These are phyloP conservation scores for Sergeia podlipaevii DNA, from an alignment of 208 protist genomes.

Conservation along the genomic window DNA sequence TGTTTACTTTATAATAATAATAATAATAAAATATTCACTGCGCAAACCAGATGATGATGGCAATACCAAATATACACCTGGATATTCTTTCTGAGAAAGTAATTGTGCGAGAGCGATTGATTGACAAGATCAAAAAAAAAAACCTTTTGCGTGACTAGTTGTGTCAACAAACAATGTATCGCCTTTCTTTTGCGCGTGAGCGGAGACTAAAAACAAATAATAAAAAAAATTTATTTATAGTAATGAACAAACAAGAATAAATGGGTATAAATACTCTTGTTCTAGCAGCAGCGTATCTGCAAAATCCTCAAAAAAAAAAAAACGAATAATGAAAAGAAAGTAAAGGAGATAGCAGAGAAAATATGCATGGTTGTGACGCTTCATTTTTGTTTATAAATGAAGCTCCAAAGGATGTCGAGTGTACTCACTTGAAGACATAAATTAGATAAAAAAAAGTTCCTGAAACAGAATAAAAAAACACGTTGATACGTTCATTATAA, in stretches of 20 bases:
- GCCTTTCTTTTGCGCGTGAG: neutral
- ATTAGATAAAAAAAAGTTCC: neutral
- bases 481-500: neutral
- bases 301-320: slow-evolving; percentile 2
- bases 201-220: neutral
- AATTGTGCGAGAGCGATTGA: no score
- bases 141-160: no score
- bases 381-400: no score
- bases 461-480: slow-evolving; percentile 5
- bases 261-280: neutral
- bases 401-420: no score
- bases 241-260: neutral
- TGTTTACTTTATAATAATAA: no score
- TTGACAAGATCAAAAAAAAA: no score
- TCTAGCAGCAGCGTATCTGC: neutral
- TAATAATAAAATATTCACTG: no score
- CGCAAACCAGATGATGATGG: no score
- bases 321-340: neutral
- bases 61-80: no score
- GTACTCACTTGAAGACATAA: no score
- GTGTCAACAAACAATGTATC: neutral
- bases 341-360: neutral
- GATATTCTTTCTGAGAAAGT: no score
- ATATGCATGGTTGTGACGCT: no score
- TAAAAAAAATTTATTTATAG: neutral